Base-by-base conservation (phyloP, 2,329 filamentous ascomycete genomes). In the Talaromyces piceae region DNA sequence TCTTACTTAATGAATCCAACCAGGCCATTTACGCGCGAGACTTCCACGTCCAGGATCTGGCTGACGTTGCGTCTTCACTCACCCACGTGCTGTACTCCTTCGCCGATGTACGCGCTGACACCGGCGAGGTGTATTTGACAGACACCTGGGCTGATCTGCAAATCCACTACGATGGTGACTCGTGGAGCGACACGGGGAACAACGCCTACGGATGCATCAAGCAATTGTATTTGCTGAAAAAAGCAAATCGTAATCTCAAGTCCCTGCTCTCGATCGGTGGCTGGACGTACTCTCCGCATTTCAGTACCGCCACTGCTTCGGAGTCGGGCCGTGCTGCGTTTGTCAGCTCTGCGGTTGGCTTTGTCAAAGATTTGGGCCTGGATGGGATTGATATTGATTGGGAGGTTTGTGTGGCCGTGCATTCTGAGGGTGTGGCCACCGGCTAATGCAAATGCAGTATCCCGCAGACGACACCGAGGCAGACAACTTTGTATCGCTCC, bases 1-100 rank as follows among this genome's bases (percentile, higher is more conserved):
- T 1, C 27, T 26, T 9, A 12, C 27, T 22, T 3, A 48, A 37
- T n/a, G 16, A 7, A 45, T 23, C 20, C 7, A 13, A 7, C 20
- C 30, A 77, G 88, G 88, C 87, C 57, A 91, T 95, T 59, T 96
- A 96, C 68, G 88, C 76, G 33, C 83, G 91, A 50, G 86, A 91
- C 61, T 86, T 93, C 65, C 79, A 83, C n/a, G 90, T 91, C 0
- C 86, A 94, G 63, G 83, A 95, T 64, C 78, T 97, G 5, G 87
- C 88, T 0, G 27, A 39, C 12, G 45, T 48, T 39, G 82, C 78
- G 3, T 80, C 90, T 50, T 86, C 88, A 51, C 79, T 96, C 39
- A 97, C 91, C 0, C 91, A 97, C 63, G 72, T 97, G 4, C 81
- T 96, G 13, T 96, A 96, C 61, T 79, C 91, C 13, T 97, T 97